Percentiles rank a stretch among this genome's conserved stretches.
These are phyloP conservation scores for Canavalia gladiata DNA, from an alignment of 306 rosid species.

Conservation along the genomic window DNA sequence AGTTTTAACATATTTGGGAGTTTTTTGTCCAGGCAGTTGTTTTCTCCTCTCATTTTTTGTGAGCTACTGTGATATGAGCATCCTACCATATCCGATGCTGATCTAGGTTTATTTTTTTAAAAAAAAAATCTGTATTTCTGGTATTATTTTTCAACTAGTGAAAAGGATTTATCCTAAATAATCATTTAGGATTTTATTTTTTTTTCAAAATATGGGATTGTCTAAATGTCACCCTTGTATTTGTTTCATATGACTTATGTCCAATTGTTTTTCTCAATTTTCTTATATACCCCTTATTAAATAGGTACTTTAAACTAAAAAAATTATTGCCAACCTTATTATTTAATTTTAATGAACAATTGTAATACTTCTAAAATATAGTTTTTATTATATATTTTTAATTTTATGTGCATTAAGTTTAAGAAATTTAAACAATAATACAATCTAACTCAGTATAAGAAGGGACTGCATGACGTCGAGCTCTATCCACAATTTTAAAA, in stretches of 20 bases:
- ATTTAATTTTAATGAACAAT: not conserved
- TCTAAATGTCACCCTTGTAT: not conserved
- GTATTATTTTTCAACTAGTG: not conserved
- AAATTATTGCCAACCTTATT: not conserved
- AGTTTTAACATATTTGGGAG: conserved; percentile 22
- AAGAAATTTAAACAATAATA: not conserved
- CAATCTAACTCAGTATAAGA: not conserved
- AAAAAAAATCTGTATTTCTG: not conserved
- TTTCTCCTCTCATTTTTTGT: conserved; percentile 21
- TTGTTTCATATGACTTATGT: not conserved
- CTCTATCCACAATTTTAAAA: not conserved
- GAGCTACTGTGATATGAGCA: conserved; percentile 2
- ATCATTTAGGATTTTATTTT: not conserved
- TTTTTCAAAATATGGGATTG: not conserved
- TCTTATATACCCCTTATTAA: not conserved
- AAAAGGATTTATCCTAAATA: conserved; percentile 1
- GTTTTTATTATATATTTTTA: not conserved
- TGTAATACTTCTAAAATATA: not conserved
- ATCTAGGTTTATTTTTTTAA: not conserved
- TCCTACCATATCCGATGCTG: not conserved
- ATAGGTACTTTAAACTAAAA: not conserved
- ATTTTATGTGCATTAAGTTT: not conserved
- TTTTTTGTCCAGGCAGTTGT: not conserved
- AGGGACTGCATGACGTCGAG: not conserved
- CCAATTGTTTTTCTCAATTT: not conserved